A percentile compares a stretch with the other conserved stretches of the same genome.
phyloP scores from a whole-genome alignment of 108 stramenopile genomes.

The Parietichytrium sp. region DNA sequence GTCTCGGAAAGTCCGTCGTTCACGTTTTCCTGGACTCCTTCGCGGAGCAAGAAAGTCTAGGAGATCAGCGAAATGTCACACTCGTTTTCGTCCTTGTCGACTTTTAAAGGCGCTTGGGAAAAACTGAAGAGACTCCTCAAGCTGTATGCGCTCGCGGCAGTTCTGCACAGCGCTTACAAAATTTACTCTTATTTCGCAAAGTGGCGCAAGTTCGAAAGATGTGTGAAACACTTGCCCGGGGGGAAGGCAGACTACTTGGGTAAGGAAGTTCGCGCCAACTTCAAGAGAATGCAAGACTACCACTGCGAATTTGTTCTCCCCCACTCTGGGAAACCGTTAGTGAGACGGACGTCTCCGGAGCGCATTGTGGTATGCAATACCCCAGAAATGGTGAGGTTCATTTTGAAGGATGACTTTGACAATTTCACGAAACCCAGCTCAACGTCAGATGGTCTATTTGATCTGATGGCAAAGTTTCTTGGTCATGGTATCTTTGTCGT shows the following conservation, averaged over 20 bases:
- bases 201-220: not conserved
- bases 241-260: not conserved
- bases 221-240: not conserved
- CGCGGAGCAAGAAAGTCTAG: no score
- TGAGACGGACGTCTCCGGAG: not conserved
- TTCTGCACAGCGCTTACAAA: not conserved
- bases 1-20: no score
- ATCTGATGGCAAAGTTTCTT: slow-evolving; percentile 40
- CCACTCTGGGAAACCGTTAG: not conserved
- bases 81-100: no score
- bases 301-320: not conserved
- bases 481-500: slow-evolving; percentile 57
- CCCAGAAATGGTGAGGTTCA: slow-evolving; percentile 45
- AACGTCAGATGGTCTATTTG: not conserved
- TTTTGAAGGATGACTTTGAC: slow-evolving; percentile 56
- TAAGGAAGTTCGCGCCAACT: not conserved
- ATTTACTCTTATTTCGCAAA: not conserved
- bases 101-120: no score
- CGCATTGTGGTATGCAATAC: not conserved
- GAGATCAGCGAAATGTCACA: no score
- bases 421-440: slow-evolving; percentile 54
- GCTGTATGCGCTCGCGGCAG: not conserved
- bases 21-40: no score
- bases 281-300: not conserved
- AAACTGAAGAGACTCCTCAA: not conserved